Percentiles rank a stretch among this genome's conserved stretches.
Evolutionary conservation across 1,284 basidiomycete species (phyloP).

Genomic region (Cutaneotrichosporon arboriforme): DNA sequence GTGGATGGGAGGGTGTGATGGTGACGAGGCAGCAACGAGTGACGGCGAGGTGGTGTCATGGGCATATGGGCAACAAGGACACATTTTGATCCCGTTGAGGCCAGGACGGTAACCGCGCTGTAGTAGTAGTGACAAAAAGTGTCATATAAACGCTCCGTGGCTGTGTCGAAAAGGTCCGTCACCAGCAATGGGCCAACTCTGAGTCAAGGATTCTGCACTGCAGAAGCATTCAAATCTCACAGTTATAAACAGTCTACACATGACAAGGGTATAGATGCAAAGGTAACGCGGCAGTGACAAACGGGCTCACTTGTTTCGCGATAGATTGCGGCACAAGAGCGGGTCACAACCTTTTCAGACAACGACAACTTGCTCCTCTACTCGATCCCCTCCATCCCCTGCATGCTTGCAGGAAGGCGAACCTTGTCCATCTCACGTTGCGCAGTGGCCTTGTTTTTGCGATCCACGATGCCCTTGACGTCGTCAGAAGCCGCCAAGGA

Average conservation of each 20-base stretch:
- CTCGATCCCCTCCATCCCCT: constrained; percentile 17
- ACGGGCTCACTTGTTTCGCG: too few species aligned
- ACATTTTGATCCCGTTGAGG: neutral
- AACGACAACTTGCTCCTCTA: too few species aligned
- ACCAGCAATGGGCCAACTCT: neutral
- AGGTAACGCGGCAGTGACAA: too few species aligned
- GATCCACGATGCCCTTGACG: constrained; percentile 11
- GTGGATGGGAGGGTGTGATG: neutral
- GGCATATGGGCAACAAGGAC: neutral
- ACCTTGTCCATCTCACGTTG: constrained; percentile 7
- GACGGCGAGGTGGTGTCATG: neutral
- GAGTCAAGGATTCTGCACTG: too few species aligned
- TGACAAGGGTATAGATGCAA: too few species aligned
- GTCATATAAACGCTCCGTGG: too few species aligned
- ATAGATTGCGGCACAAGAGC: too few species aligned
- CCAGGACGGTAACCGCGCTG: too few species aligned
- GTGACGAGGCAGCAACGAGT: neutral
- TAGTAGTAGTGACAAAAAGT: neutral
- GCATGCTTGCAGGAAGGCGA: neutral
- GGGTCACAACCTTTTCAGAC: too few species aligned
- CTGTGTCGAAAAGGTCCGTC: neutral
- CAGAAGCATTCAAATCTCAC: too few species aligned
- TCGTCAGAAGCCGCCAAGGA: constrained; percentile 28
- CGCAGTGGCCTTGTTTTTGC: constrained; percentile 1
- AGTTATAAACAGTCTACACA: too few species aligned